Base-by-base conservation (phyloP, 2,329 filamentous ascomycete species). In the Colletotrichum nymphaeae region DNA sequence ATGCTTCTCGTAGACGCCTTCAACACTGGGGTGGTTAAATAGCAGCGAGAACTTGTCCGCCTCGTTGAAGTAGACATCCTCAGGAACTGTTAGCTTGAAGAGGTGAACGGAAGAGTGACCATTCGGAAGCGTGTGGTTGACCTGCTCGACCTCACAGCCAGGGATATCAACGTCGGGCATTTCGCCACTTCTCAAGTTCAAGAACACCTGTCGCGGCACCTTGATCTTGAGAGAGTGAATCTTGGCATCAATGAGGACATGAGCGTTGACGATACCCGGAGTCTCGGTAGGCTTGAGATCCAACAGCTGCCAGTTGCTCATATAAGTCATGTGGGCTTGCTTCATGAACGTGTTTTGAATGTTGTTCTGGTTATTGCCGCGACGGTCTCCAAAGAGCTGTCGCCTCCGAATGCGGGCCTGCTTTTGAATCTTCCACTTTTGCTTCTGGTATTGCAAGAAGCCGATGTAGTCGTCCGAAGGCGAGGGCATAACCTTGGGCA, bases 341-440 rank as follows among this genome's bases (percentile, higher is more conserved):
- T 97, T 97, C 79, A 95, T 92, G 88, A 99, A 98, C 0, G 89
- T 90, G 73, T 90, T 88, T 77, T 92, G 90, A 76, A 93, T 89
- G 74, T 91, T 90, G 79, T 83, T 89, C 79, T 93, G 90, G 53
- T 88, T 89, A 69, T 92, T 93, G 12, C 86, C 86, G 73, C 92
- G 90, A 70, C 93, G 92, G 78, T 99, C 96, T 73, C 97, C 97
- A 78, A 99, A 99, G 1, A 99, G 87, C 81, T 99, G 97, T 62
- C 96, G 91, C 75, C 97, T 90, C 56, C 96, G 92, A 73, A 93
- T 88, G 26, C 97, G 91, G 42, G 96, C 95, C 81, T 97, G 93
- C 79, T 95, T 97, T 81, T 99, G 97, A 49, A 98, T 93, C 85
- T 96, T 98, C 97, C 97, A 99, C 83, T 99, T 99, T 84, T 95